Base-by-base conservation (phyloP, 2,329 filamentous ascomycete genomes). In the Pseudocercospora cruenta region DNA sequence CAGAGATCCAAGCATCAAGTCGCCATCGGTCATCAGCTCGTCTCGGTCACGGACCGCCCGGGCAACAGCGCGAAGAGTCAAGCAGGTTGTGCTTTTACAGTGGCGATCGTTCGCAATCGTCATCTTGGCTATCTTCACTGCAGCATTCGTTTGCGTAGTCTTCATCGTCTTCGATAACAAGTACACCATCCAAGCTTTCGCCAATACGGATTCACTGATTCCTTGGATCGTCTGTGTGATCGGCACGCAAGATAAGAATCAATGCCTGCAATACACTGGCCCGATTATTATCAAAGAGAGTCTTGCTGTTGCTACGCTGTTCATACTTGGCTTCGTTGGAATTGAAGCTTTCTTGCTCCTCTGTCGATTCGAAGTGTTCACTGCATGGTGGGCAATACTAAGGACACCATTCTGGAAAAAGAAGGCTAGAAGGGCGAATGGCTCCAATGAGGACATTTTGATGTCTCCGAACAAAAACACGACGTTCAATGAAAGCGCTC, bases 91-190 rank as follows among this genome's bases (percentile, higher is more conserved):
- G 53, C 83, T 90, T 67, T 85, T 95, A 5, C 92, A 96, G 77
- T 96, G 92, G 93, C 86, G 92, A 71, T 91, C 91, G 26, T 91
- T 94, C 63, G 86, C 88, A 22, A 89, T 95, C 62, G 91, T 94
- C 9, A 80, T 94, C 31, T 87, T 94, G 74, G 94, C 96, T 70
- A 86, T 95, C 45, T 68, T 70, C 28, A 71, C 71, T 21, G 70
- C 69, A 5, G 69, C 71, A 0, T 72, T 73, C 19, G 67, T 73
- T 4, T 73, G 70, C 60, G 61, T 72, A 1, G 64, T 72, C 2
- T 74, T 74, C 66, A 72, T 74, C 58, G 66, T 73, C 55, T 67
- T 67, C 26, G 69, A 73, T 51, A 64, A 73, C 45, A 24, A 65
- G 3, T 51, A 69, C 24, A 73, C 70, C 7, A 39, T 54, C 10